phyloP scores from a whole-genome alignment of 192 early-diverging fungal species.

The Coemansia javaensis region DNA sequence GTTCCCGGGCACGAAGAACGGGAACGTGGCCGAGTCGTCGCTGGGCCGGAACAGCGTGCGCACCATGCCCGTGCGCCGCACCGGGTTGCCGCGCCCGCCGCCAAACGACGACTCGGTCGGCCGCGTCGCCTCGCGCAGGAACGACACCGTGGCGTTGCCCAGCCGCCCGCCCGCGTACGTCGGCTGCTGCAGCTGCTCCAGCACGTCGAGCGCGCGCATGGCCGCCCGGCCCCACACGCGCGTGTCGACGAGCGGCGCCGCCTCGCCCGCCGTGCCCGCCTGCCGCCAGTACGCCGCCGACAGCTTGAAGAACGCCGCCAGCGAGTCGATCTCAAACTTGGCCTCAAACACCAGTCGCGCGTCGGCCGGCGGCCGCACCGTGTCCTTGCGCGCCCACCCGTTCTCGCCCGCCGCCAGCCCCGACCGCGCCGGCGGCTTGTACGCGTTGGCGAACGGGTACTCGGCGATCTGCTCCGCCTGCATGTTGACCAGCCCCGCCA shows the following conservation, averaged over 20 bases:
- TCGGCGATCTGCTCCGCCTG: constrained; percentile 49
- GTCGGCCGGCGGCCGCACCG: constrained; percentile 20
- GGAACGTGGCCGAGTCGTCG: constrained; percentile 39
- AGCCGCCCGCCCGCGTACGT: constrained; percentile 10
- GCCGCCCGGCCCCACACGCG: constrained; percentile 52
- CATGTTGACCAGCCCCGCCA: constrained; percentile 54
- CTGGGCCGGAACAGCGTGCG: constrained; percentile 38
- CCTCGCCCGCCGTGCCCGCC: constrained; percentile 27
- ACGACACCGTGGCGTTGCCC: constrained; percentile 8
- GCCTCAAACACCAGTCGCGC: constrained; percentile 48
- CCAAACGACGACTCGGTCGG: constrained; percentile 47
- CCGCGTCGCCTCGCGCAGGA: constrained; percentile 8
- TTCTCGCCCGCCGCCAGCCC: constrained; percentile 25
- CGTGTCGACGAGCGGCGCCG: constrained; percentile 15
- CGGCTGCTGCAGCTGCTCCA: constrained; percentile 41
- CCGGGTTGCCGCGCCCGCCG: constrained; percentile 32
- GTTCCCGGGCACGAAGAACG: constrained; percentile 45
- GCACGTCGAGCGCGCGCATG: constrained; percentile 24
- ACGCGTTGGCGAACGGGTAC: constrained; percentile 64
- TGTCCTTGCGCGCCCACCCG: constrained; percentile 14
- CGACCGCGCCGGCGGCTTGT: constrained; percentile 51
- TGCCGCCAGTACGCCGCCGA: constrained; percentile 53
- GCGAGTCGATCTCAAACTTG: constrained; percentile 68
- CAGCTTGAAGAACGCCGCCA: constrained; percentile 60
- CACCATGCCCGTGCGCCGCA: constrained; percentile 41